Percentiles rank a stretch among this genome's conserved stretches.
Conservation (phyloP, 257 asterid genomes). For the Echites panduratus region DNA sequence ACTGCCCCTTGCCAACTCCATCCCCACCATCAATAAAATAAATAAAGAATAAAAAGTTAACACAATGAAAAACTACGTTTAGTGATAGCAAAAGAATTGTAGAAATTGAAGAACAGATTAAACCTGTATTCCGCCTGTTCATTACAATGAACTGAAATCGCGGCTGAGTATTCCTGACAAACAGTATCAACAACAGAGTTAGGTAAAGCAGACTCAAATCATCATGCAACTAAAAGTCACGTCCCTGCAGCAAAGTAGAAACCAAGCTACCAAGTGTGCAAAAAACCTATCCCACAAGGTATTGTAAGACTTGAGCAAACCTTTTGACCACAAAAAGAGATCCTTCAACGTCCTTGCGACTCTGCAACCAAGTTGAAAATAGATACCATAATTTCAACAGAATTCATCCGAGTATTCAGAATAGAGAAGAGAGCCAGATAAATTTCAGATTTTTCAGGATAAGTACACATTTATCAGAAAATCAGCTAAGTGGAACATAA, state of each 20-base stretch:
- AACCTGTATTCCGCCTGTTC: slow-evolving; percentile 74
- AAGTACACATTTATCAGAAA: background rate
- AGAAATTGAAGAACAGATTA: slow-evolving; percentile 11
- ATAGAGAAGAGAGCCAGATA: background rate
- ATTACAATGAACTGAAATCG: slow-evolving; percentile 82
- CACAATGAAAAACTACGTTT: background rate
- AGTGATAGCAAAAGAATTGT: background rate
- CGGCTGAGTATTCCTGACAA: slow-evolving; percentile 66
- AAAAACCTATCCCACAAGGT: background rate
- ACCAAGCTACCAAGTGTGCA: no score
- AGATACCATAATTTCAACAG: background rate
- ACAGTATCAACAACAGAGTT: background rate
- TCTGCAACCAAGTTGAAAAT: slow-evolving; percentile 33
- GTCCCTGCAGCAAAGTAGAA: background rate
- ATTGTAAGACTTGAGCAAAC: slow-evolving; percentile 19
- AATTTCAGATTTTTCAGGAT: background rate
- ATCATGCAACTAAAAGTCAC: background rate
- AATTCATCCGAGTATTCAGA: background rate
- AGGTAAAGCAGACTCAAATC: background rate
- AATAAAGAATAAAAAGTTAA: no score
- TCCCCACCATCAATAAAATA: background rate
- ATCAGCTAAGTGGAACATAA: background rate
- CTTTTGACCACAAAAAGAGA: slow-evolving; percentile 83
- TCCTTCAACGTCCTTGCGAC: slow-evolving; percentile 87
- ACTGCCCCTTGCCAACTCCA: background rate